Conservation (phyloP, 1,139 yeast species). For the Suhomyces bolitotheri region DNA sequence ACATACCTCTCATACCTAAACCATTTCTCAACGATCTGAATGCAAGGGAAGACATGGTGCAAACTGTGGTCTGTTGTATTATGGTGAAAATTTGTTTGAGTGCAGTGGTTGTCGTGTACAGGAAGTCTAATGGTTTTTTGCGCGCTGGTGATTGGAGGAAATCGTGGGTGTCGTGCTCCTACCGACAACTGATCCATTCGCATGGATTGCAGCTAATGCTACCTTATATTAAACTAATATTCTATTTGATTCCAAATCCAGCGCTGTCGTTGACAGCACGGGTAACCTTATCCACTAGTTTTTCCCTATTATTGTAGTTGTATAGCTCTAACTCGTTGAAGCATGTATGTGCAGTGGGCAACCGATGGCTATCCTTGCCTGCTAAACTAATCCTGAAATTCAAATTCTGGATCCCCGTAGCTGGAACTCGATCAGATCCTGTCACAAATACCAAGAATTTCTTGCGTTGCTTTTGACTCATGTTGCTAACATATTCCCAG, state of each 20-base stretch:
- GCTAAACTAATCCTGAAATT: slow-evolving; percentile 60
- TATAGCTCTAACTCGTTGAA: slow-evolving; percentile 84
- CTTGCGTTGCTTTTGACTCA: slow-evolving; percentile 53
- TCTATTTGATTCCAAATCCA: slow-evolving; percentile 76
- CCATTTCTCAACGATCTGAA: slow-evolving; percentile 56
- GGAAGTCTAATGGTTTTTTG: slow-evolving; percentile 13
- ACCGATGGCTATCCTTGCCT: slow-evolving; percentile 51
- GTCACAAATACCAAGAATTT: slow-evolving; percentile 75
- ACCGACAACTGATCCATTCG: not conserved
- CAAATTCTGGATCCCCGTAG: slow-evolving; percentile 81
- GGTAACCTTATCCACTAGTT: slow-evolving; percentile 55
- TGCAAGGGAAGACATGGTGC: slow-evolving; percentile 44
- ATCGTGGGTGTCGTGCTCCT: slow-evolving; percentile 2
- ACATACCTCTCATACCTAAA: slow-evolving; percentile 46
- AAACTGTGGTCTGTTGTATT: slow-evolving; percentile 8
- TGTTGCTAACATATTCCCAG: slow-evolving; percentile 66
- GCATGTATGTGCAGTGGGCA: slow-evolving; percentile 91
- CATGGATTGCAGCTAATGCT: too few species aligned
- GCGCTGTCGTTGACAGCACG: slow-evolving; percentile 76
- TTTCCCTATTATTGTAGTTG: slow-evolving; percentile 56
- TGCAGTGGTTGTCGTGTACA: slow-evolving; percentile 9
- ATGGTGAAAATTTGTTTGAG: slow-evolving; percentile 12
- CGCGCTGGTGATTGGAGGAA: slow-evolving; percentile 13
- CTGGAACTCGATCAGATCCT: slow-evolving; percentile 90
- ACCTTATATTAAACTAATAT: too few species aligned